A percentile compares a stretch with the other conserved stretches of the same genome.
phyloP scores from a whole-genome alignment of 1,284 basidiomycete genomes.

The Erythrobasidium hasegawianum region DNA sequence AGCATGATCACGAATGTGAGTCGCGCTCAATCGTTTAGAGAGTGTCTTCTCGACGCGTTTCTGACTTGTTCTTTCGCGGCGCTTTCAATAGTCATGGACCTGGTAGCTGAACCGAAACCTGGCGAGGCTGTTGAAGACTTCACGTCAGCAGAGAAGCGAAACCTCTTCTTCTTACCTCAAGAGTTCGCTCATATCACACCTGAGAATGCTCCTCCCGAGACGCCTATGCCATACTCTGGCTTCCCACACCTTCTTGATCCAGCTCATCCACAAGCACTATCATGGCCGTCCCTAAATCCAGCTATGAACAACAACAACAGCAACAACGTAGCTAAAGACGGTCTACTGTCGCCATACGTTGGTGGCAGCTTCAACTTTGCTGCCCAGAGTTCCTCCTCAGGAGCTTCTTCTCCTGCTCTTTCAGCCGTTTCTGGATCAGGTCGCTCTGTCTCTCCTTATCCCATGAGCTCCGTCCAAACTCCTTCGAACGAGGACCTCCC shows the following conservation, averaged over 20 bases:
- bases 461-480: constrained; percentile 43
- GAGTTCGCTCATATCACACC: constrained; percentile 25
- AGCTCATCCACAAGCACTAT: neutral
- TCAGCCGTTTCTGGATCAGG: constrained; percentile 24
- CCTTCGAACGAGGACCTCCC: constrained; percentile 48
- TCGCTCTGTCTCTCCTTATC: constrained; percentile 16
- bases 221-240: constrained; percentile 1
- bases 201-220: constrained; percentile 22
- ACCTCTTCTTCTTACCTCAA: constrained; percentile 38
- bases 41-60: too few species aligned
- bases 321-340: constrained; percentile 28
- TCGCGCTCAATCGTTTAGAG: too few species aligned
- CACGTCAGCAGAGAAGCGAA: constrained; percentile 32
- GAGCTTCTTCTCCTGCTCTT: constrained; percentile 31
- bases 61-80: too few species aligned
- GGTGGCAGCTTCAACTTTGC: constrained; percentile 15
- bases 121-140: constrained; percentile 40
- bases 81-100: constrained; percentile 37
- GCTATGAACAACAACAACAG: too few species aligned
- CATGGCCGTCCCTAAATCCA: constrained; percentile 34
- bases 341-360: constrained; percentile 38
- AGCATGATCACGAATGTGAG: constrained; percentile 48
- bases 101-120: constrained; percentile 39
- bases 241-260: neutral
- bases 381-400: constrained; percentile 15